Evolutionary conservation across 2,329 filamentous ascomycete species (phyloP), one percentile per base, ranked within the genome.

Genomic region (Biscogniauxia mediterranea): DNA sequence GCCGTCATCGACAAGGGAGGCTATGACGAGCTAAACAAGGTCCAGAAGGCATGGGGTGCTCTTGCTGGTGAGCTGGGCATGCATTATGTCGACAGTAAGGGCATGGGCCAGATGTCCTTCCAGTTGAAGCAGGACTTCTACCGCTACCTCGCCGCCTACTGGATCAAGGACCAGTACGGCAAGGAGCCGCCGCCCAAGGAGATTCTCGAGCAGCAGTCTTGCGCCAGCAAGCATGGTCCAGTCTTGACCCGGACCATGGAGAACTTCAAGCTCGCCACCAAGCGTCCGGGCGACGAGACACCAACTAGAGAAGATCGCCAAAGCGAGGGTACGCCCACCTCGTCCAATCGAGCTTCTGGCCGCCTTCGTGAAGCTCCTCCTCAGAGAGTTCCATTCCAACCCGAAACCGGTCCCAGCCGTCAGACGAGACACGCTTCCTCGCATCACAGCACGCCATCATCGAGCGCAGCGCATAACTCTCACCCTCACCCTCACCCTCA

Each of bases 71-170:
- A 93, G 69, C 89, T 96, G 60, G 86, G 91, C 55, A 85, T 93
- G 65, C 87, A 87, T 71, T 88, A 87, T 59, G 83, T 85, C 70
- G 93, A 94, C 72, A 87, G 91, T 38, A 75, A 74, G 52, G 71
- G 69, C 6, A 62, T 85, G 64, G 84, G 92, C 6, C 91, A 92
- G n/a, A 87, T 92, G 61, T 92, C 92, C 15, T 96, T 96, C 77
- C 85, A 90, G 61, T 80, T 96, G 59, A 97, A 97, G 78, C 89
- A 90, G 59, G 88, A 90, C 64, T 97, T 95, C 79, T 96, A 96
- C 80, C 93, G 92, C 75, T 92, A 94, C 70, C 84, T 97, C 52
- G 89, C 90, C 13, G 92, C 93, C 1, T 97, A 90, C 76, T 93
- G 96, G 76, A 95, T 96, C 70, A 86, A 85, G 54, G 89, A 87